A percentile compares a stretch with the other conserved stretches of the same genome.
These are phyloP conservation scores for Sporothrix sp. DNA, from an alignment of 2,329 filamentous ascomycete species.

Conservation along the genomic window DNA sequence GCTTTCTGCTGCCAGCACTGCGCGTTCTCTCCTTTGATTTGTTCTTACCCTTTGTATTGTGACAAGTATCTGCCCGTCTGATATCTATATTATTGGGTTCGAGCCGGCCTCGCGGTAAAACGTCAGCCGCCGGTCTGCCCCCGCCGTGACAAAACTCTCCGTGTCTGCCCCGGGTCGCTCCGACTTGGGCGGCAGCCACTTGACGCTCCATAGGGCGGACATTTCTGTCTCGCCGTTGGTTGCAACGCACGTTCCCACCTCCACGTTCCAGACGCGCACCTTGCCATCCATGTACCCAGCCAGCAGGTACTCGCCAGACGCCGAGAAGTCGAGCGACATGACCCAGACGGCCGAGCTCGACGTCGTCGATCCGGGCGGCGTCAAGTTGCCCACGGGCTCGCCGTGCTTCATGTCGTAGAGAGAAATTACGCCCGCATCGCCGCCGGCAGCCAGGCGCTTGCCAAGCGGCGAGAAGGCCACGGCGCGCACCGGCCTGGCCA, in stretches of 20 bases:
- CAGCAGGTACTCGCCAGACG: conserved; percentile 82
- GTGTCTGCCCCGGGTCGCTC: conserved; percentile 31
- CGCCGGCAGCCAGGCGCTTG: conserved; percentile 77
- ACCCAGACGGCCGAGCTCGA: conserved; percentile 74
- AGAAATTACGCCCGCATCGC: conserved; percentile 79
- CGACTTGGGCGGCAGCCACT: conserved; percentile 65
- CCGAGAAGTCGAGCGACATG: conserved; percentile 83
- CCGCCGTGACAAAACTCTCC: conserved; percentile 69
- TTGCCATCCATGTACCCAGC: conserved; percentile 88
- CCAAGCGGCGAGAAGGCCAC: conserved; percentile 82
- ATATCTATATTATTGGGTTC: conserved; percentile 17
- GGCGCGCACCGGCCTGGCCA: conserved; percentile 76
- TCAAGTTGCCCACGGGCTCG: conserved; percentile 80
- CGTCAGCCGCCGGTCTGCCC: conserved; percentile 63
- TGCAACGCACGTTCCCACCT: conserved; percentile 73
- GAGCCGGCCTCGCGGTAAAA: conserved; percentile 68
- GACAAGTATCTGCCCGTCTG: no score
- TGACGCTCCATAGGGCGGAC: conserved; percentile 69
- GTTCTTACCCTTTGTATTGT: no score
- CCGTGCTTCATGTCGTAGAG: conserved; percentile 89
- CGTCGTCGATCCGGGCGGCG: conserved; percentile 33
- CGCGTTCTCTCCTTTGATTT: no score
- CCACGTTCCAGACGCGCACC: conserved; percentile 91
- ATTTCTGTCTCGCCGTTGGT: conserved; percentile 88
- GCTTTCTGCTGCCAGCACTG: no score